Base-by-base conservation (phyloP, 345 rosid genomes). In the Stellera chamaejasme region DNA sequence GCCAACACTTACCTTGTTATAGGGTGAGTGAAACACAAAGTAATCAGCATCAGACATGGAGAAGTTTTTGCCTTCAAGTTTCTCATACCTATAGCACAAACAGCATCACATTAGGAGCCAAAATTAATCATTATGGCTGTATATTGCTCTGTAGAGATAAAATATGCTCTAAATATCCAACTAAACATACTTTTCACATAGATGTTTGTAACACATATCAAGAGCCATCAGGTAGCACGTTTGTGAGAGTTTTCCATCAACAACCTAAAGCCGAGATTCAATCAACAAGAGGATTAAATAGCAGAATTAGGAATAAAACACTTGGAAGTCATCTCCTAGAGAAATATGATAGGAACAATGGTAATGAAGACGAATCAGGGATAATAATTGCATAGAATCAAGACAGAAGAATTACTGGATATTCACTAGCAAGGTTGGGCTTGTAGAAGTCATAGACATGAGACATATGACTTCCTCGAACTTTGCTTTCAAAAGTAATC, bases 381-480 rank as follows among this genome's bases (percentile, higher is more conserved):
- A 32, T 5, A 32, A 32, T 3, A 32, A 4, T 32, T 5, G 39
- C 39, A 5, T 32, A 32, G 39, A 32, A 32, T 32, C 39, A 32
- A 28, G 52, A 54, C 44, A 14, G 26, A 67, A 49, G 10, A 19
- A 48, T 61, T 87, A 94, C 99, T 59, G 99, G 99, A 75, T 94
- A 94, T 85, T 94, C 99, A 75, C 99, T 94, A 54, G 99, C 95
- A 67, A 94, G 90, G 72, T 94, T 72, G 50, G 99, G 99, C 82
- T 94, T 94, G 79, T 94, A 94, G 80, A 94, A 94, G 83, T 94
- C 99, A 61, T 94, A 94, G 59, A 58, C 97, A 76, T 94, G 99
- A 68, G 93, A 73, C 99, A 94, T 94, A 53, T 94, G 90, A 60
- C 96, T 94, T 48, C 90, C 99, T 69, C 96, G 83, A 50, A 80